Conservation (phyloP, 345 rosid species). For the Boechera divaricarpa region DNA sequence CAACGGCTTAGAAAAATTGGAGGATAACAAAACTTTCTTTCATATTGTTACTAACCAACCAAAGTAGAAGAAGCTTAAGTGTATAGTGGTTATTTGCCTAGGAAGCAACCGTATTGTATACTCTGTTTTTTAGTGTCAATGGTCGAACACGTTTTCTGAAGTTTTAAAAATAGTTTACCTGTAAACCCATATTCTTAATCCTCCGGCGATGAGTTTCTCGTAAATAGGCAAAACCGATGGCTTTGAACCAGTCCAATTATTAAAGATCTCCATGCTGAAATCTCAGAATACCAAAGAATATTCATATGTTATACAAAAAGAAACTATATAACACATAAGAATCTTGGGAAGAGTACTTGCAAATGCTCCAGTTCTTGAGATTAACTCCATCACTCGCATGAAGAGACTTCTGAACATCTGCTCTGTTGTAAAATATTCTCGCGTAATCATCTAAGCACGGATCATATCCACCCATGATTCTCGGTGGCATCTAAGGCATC, state of each 20-base stretch:
- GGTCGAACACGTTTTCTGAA: not conserved
- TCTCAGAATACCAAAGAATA: slow-evolving; percentile 10
- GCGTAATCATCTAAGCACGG: slow-evolving; percentile 92
- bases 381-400: slow-evolving; percentile 73
- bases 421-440: slow-evolving; percentile 75
- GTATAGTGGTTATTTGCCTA: slow-evolving; percentile 14
- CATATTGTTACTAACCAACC: not conserved
- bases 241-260: slow-evolving; percentile 59
- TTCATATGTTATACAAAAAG: not conserved
- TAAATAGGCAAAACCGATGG: slow-evolving; percentile 83
- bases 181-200: slow-evolving; percentile 87
- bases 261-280: slow-evolving; percentile 59
- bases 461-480: slow-evolving; percentile 87
- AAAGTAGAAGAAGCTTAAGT: not conserved
- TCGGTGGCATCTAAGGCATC: slow-evolving; percentile 58
- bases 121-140: not conserved
- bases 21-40: not conserved
- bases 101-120: slow-evolving; percentile 3
- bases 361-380: slow-evolving; percentile 83
- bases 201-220: slow-evolving; percentile 76
- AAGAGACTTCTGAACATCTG: slow-evolving; percentile 86
- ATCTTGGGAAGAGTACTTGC: slow-evolving; percentile 66
- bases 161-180: slow-evolving; percentile 51
- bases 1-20: slow-evolving; percentile 2
- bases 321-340: not conserved